A percentile compares a stretch with the other conserved stretches of the same genome.
phyloP scores from a whole-genome alignment of 371 early-diverging fungal genomes.

The Chytridium lagenaria region DNA sequence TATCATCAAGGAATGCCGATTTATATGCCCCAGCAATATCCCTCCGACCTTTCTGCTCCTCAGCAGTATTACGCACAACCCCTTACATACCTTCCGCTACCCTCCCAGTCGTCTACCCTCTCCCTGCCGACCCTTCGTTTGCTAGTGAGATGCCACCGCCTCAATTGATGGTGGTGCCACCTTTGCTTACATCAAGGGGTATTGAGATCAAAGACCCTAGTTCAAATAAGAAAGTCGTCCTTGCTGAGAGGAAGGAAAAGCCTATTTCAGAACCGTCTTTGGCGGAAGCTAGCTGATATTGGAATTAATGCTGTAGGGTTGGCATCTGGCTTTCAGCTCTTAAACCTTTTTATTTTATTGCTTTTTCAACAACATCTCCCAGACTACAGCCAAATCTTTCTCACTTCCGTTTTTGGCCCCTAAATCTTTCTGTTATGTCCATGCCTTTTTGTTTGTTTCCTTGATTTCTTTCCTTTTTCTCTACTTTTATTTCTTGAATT shows the following conservation, averaged over 20 bases:
- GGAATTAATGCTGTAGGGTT: too few species aligned
- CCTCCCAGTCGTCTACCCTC: conserved; percentile 9
- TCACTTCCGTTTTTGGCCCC: background rate
- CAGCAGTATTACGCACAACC: conserved; percentile 2
- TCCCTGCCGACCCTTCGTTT: conserved; percentile 9
- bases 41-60: background rate
- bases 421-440: background rate
- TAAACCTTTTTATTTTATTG: too few species aligned
- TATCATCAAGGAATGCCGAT: conserved; percentile 11
- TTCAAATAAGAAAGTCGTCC: background rate
- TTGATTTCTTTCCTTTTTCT: too few species aligned
- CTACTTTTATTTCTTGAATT: too few species aligned
- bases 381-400: too few species aligned
- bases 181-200: background rate
- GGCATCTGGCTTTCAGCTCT: too few species aligned
- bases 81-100: background rate
- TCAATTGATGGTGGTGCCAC: background rate
- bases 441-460: too few species aligned
- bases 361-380: too few species aligned
- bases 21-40: background rate
- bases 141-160: background rate
- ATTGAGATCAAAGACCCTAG: conserved; percentile 2
- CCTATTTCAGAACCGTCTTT: background rate
- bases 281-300: background rate
- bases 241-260: background rate